Percentiles rank a stretch among this genome's conserved stretches.
These are phyloP conservation scores for Trametes gibbosa DNA, from an alignment of 768 basidiomycete genomes.

Conservation along the genomic window DNA sequence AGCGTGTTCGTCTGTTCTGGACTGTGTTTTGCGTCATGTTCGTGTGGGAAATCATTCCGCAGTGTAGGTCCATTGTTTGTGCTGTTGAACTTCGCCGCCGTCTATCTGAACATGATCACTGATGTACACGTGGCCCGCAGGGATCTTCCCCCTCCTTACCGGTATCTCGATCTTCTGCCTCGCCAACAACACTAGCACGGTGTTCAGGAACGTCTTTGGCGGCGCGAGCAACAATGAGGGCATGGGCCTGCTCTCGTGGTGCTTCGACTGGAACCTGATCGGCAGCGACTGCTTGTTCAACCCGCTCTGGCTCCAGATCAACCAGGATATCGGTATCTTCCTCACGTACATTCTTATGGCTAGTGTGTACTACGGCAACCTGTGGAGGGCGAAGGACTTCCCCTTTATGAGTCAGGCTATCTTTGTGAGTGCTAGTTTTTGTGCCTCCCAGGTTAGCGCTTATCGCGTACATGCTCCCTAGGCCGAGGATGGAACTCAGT, in stretches of 20 bases:
- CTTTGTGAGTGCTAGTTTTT: constrained; percentile 19
- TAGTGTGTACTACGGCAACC: constrained; percentile 40
- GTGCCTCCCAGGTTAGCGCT: background rate
- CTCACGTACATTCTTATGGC: constrained; percentile 33
- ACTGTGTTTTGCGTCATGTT: constrained; percentile 34
- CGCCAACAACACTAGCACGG: constrained; percentile 30
- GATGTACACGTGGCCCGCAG: constrained; percentile 32
- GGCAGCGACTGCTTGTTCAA: constrained; percentile 41
- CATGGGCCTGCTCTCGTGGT: constrained; percentile 56
- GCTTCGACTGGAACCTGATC: constrained; percentile 62
- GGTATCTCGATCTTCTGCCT: constrained; percentile 38
- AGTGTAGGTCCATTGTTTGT: constrained; percentile 32
- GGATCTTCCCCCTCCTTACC: constrained; percentile 36
- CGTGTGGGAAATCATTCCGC: constrained; percentile 38
- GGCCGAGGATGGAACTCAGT: constrained; percentile 28
- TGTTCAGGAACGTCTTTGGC: constrained; percentile 27
- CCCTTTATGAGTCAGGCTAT: constrained; percentile 46
- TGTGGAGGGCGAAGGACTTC: constrained; percentile 58
- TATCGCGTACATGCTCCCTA: background rate
- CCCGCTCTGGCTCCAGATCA: constrained; percentile 28
- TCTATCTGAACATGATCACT: constrained; percentile 6
- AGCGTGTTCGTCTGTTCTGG: constrained; percentile 42
- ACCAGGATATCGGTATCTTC: constrained; percentile 29
- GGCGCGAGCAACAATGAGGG: constrained; percentile 53
- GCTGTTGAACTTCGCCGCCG: background rate